Conservation (phyloP, 2,329 filamentous ascomycete genomes). For the Colletotrichum gloeosporioides region DNA sequence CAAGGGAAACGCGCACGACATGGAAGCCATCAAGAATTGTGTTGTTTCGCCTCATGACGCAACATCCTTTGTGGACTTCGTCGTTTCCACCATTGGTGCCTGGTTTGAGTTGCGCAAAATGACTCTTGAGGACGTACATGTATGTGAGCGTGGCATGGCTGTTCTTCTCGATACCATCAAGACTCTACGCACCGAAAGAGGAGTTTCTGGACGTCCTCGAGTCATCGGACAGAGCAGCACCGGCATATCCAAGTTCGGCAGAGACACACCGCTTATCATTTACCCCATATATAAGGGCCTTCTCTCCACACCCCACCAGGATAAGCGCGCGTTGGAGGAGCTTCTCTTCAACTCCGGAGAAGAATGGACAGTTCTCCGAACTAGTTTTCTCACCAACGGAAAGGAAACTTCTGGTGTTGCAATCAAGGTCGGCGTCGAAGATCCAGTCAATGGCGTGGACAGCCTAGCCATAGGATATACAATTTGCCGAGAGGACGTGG, state of each 20-base stretch:
- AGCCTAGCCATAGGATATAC: slow-evolving; percentile 44
- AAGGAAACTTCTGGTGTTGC: slow-evolving; percentile 23
- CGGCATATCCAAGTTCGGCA: slow-evolving; percentile 41
- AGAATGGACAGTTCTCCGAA: slow-evolving; percentile 35
- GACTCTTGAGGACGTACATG: slow-evolving; percentile 47
- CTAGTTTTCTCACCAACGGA: slow-evolving; percentile 35
- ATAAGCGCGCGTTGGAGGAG: slow-evolving; percentile 52
- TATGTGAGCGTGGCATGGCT: slow-evolving; percentile 51
- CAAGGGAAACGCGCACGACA: slow-evolving; percentile 53
- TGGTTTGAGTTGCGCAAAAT: slow-evolving; percentile 35
- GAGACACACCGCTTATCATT: slow-evolving; percentile 46
- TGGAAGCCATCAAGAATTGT: slow-evolving; percentile 38
- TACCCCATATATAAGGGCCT: slow-evolving; percentile 45
- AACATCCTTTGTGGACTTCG: slow-evolving; percentile 43
- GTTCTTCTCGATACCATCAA: slow-evolving; percentile 46
- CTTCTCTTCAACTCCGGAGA: slow-evolving; percentile 30
- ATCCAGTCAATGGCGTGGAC: slow-evolving; percentile 34
- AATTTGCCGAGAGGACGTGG: slow-evolving; percentile 46
- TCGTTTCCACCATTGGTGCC: slow-evolving; percentile 55
- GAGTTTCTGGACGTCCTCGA: slow-evolving; percentile 32
- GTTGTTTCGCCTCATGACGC: slow-evolving; percentile 34
- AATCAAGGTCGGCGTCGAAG: slow-evolving; percentile 37
- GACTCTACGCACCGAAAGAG: slow-evolving; percentile 28
- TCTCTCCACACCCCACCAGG: slow-evolving; percentile 41
- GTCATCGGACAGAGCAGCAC: slow-evolving; percentile 47